Base-by-base conservation (phyloP, 345 rosid genomes). In the Combretum micranthum region DNA sequence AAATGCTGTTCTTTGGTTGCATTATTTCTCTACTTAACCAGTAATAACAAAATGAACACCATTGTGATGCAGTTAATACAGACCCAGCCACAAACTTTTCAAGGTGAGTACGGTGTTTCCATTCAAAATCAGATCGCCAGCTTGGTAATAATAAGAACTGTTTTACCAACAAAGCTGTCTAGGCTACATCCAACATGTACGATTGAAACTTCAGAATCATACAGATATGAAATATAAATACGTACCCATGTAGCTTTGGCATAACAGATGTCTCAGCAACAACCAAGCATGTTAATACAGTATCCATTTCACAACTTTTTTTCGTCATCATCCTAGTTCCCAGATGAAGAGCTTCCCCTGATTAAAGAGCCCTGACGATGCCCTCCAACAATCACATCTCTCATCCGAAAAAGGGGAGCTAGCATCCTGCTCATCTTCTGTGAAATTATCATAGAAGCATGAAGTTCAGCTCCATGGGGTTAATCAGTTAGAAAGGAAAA, bases 351-450 rank as follows among this genome's bases (percentile, higher is more conserved):
- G 66, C 73, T 68, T 57, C 68, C 80, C 60, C 80, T 77, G 60
- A 85, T 75, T 63, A 82, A 61, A 13, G 96, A 74, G 23, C 83
- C 90, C 21, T 81, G 75, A 9, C 79, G 73, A 52, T 83, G 87
- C 52, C 96, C 90, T 39, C 95, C 90, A 15, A 80, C 87, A 48
- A 87, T 80, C 54, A 78, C 88, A 52, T 85, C 89, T 75, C 84
- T 90, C 37, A 94, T 76, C 44, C 95, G 86, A 62, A 77, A 72
- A 66, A 94, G 74, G 21, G 97, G 86, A 44, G 87, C 85, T 62
- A 83, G 52, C 77, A 87, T 60, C 72, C 78, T 73, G 62, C 90
- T 75, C 50, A 75, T 75, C 70, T 73, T 87, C 96, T 87, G 88
- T 49, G 49, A 32, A 26, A 52, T 15, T 17, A 16, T 23, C 19